Conservation (phyloP, 768 basidiomycete genomes). For the Pleurotus ostreatus region DNA sequence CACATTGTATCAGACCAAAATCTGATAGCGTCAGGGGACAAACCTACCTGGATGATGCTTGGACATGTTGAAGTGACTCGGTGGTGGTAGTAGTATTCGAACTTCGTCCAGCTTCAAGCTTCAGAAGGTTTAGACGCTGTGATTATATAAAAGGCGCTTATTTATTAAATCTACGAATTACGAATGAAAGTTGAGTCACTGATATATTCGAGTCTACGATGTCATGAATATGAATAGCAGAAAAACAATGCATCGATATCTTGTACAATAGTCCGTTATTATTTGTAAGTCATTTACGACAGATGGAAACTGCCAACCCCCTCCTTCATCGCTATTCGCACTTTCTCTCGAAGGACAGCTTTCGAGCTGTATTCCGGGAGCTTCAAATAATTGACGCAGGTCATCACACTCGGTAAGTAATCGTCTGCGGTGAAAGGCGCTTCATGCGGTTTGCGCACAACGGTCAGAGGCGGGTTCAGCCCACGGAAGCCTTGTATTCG, state of each 20-base stretch:
- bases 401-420: conserved; percentile 97
- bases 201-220: background rate
- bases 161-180: no score
- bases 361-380: conserved; percentile 93
- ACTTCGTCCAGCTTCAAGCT: background rate
- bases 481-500: conserved; percentile 78
- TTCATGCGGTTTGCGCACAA: conserved; percentile 96
- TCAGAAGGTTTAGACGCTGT: no score
- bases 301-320: conserved; percentile 97
- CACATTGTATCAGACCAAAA: conserved; percentile 8
- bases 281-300: conserved; percentile 49
- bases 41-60: conserved; percentile 82
- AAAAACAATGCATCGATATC: conserved; percentile 10
- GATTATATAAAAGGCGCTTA: no score
- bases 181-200: background rate
- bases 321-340: conserved; percentile 84
- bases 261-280: conserved; percentile 9
- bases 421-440: conserved; percentile 87
- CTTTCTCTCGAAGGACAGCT: conserved; percentile 77
- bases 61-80: conserved; percentile 51
- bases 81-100: background rate
- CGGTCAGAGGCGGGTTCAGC: conserved; percentile 89
- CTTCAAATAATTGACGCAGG: conserved; percentile 96
- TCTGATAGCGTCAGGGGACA: background rate
- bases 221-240: conserved; percentile 4